Evolutionary conservation across 2,329 filamentous ascomycete genomes (phyloP).

Genomic region (Alternaria infectoria): DNA sequence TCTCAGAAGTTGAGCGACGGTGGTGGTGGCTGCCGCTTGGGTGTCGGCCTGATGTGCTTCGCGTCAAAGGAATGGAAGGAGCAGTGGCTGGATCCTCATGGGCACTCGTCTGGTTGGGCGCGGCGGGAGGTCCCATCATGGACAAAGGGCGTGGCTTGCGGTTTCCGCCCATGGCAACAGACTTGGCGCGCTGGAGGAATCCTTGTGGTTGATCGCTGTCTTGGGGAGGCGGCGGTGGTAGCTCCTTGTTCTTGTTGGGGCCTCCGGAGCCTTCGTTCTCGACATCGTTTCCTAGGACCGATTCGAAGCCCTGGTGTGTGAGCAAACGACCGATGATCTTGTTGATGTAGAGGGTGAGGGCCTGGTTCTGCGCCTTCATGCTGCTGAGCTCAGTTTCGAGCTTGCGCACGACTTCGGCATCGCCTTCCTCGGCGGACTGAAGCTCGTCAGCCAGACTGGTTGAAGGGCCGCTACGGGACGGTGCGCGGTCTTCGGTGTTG

Average conservation of each 20-base stretch:
- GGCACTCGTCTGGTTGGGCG: constrained; percentile 36
- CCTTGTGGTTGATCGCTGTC: constrained; percentile 54
- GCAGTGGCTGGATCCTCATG: constrained; percentile 73
- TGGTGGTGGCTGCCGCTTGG: constrained; percentile 49
- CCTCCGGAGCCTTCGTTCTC: constrained; percentile 32
- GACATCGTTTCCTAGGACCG: constrained; percentile 82
- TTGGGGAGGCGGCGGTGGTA: constrained; percentile 73
- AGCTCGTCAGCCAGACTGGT: constrained; percentile 78
- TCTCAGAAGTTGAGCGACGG: constrained; percentile 54
- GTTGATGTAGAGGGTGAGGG: constrained; percentile 96
- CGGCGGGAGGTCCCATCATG: constrained; percentile 35
- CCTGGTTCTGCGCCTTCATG: constrained; percentile 94
- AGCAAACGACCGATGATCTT: constrained; percentile 96
- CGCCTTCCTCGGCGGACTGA: constrained; percentile 65
- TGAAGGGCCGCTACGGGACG: constrained; percentile 43
- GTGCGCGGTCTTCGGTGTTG: constrained; percentile 37
- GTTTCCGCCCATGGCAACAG: constrained; percentile 57
- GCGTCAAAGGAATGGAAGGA: constrained; percentile 74
- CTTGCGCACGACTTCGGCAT: constrained; percentile 61
- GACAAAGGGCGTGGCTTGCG: constrained; percentile 54
- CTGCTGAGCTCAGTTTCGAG: constrained; percentile 80
- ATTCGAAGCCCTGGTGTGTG: constrained; percentile 93
- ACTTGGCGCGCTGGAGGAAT: constrained; percentile 66
- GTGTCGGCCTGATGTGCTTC: constrained; percentile 59
- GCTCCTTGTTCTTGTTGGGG: constrained; percentile 77